Evolutionary conservation across 108 stramenopile genomes (phyloP).

Genomic region (Cyclotella distinguenda): DNA sequence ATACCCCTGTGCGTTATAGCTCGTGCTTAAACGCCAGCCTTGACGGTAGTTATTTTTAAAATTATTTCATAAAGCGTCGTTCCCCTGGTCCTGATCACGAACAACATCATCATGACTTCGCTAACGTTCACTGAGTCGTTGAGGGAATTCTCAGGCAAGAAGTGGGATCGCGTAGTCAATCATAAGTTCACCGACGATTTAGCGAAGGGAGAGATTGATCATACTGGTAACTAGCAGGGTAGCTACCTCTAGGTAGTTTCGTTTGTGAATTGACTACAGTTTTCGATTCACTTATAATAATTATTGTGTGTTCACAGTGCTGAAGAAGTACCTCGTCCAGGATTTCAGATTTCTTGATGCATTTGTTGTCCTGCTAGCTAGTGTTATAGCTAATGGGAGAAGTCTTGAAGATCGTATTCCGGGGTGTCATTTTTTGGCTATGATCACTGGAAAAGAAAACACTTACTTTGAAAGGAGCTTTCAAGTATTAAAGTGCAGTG

Average conservation of each 20-base stretch:
- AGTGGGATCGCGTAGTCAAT: constrained; percentile 55
- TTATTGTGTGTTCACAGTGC: constrained; percentile 4
- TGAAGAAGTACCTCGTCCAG: constrained; percentile 63
- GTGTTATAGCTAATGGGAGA: constrained; percentile 53
- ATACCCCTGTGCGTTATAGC: too few relatives aligned
- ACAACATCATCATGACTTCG: too few relatives aligned
- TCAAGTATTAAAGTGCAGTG: constrained; percentile 37
- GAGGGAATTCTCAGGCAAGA: constrained; percentile 46
- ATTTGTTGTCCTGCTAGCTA: constrained; percentile 56
- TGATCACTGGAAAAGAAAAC: constrained; percentile 69
- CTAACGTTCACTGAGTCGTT: constrained; percentile 54
- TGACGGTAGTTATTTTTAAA: too few relatives aligned
- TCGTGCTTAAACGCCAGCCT: too few relatives aligned
- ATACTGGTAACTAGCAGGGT: constrained; percentile 29
- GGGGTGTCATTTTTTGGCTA: constrained; percentile 63
- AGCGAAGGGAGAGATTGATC: constrained; percentile 47
- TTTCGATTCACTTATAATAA: background rate
- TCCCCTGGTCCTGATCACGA: too few relatives aligned
- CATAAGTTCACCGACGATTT: constrained; percentile 55
- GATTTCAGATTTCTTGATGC: constrained; percentile 72
- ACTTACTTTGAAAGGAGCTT: constrained; percentile 69
- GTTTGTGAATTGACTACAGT: too few relatives aligned
- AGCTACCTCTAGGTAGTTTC: too few relatives aligned
- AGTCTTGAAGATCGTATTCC: constrained; percentile 62
- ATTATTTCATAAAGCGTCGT: too few relatives aligned